A percentile compares a stretch with the other conserved stretches of the same genome.
Evolutionary conservation across 495 filamentous ascomycete species (phyloP).

Genomic region (Annulohypoxylon maeteangense): DNA sequence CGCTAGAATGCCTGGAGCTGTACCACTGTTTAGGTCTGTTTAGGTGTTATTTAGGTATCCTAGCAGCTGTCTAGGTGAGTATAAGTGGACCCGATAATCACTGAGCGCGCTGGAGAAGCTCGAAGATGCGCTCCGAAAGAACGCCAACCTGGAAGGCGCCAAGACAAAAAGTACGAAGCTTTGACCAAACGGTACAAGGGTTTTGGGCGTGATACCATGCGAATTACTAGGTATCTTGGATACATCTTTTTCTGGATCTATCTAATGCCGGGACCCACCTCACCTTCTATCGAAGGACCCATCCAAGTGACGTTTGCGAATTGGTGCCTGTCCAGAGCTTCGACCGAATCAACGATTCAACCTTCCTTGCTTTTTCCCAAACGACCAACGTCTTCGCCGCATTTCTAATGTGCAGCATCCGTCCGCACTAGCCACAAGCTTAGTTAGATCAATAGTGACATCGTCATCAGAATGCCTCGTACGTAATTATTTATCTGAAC

Average conservation of each 20-base stretch:
- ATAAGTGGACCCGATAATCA: constrained; percentile 8
- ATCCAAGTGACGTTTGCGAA: constrained; percentile 50
- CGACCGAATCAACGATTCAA: constrained; percentile 32
- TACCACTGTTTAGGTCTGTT: constrained; percentile 9
- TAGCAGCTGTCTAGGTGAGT: constrained; percentile 14
- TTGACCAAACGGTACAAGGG: constrained; percentile 19
- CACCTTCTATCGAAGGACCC: constrained; percentile 21
- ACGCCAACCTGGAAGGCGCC: constrained; percentile 22
- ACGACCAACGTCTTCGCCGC: constrained; percentile 19
- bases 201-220: neutral
- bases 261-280: constrained; percentile 37
- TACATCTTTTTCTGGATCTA: constrained; percentile 26
- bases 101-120: constrained; percentile 24
- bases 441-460: neutral
- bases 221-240: constrained; percentile 18
- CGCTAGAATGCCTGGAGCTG: constrained; percentile 20
- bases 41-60: neutral
- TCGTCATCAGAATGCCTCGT: neutral
- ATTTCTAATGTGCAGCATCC: constrained; percentile 27
- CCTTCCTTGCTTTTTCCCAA: neutral
- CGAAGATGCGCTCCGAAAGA: constrained; percentile 40
- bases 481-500: neutral
- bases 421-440: constrained; percentile 8
- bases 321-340: constrained; percentile 46
- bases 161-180: constrained; percentile 39